Conservation (phyloP, 768 basidiomycete species). For the Udeniomyces megalosporus region DNA sequence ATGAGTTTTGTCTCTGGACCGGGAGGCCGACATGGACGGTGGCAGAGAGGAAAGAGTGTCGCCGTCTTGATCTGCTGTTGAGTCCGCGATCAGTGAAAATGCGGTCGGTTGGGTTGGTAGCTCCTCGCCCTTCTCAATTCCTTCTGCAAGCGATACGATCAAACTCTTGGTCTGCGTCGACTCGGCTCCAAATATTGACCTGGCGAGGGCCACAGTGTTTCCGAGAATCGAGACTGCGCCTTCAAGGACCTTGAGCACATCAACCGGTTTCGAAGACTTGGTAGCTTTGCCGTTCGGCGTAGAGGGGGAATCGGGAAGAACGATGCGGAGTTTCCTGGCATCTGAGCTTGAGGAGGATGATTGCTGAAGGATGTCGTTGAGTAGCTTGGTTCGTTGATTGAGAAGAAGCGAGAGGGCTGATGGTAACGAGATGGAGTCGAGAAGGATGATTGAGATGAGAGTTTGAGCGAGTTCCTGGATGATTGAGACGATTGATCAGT, state of each 20-base stretch:
- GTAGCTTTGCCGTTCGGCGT: neutral
- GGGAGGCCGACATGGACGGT: neutral
- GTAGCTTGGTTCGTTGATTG: slow-evolving; percentile 36
- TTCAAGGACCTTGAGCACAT: slow-evolving; percentile 41
- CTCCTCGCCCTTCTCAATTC: slow-evolving; percentile 14
- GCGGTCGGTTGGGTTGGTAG: neutral
- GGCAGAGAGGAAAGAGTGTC: neutral
- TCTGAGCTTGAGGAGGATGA: neutral
- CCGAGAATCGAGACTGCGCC: slow-evolving; percentile 40
- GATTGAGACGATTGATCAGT: slow-evolving; percentile 7
- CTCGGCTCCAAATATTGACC: slow-evolving; percentile 40
- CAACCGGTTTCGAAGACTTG: slow-evolving; percentile 22
- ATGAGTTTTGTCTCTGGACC: neutral
- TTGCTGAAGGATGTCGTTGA: slow-evolving; percentile 21
- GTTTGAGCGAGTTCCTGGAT: slow-evolving; percentile 56
- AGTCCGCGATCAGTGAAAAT: slow-evolving; percentile 39
- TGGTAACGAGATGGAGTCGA: slow-evolving; percentile 64
- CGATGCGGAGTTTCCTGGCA: neutral
- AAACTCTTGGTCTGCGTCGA: neutral
- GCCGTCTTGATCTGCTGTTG: slow-evolving; percentile 39
- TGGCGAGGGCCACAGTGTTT: slow-evolving; percentile 43
- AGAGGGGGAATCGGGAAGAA: neutral
- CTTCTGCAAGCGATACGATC: slow-evolving; percentile 1
- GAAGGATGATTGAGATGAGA: slow-evolving; percentile 66
- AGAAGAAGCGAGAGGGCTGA: slow-evolving; percentile 60